Evolutionary conservation across 257 asterid species (phyloP), one percentile per base, ranked within the genome.

Genomic region (Scutellaria galericulata): DNA sequence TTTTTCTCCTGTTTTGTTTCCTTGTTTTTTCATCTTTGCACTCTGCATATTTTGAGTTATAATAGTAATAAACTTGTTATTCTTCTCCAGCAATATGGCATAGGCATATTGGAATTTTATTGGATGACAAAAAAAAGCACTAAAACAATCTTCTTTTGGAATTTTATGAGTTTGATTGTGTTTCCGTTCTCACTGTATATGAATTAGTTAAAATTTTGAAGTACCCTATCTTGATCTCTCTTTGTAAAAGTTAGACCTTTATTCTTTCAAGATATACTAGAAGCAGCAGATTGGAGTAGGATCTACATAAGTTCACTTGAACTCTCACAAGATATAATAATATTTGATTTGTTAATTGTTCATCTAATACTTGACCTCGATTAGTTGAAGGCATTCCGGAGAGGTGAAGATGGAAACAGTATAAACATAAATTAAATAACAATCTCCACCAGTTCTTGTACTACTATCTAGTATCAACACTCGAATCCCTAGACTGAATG

Each of bases 301-400:
- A 63, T 63, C 56, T 47, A 46, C 57, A 24, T 59, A 59, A 40
- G 65, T 75, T 67, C 41, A n/a, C 41, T 57, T 22, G 24, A 45
- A 65, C 35, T 54, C 66, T 62, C 35, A 4, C 22, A 52, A 27
- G 41, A 66, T 14, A 18, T 13, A 24, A 37, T 64, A 27, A 48
- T 41, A 20, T n/a, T 64, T 66, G 35, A 42, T 57, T 31, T 24
- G 39, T 74, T 52, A 6, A 1, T 78, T 72, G 9, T 68, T 40
- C 68, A 24, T 35, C 78, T 41, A 11, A 60, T 51, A 53, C 58
- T 75, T 69, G 66, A 68, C 22, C 71, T 75, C 22, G 12, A 51
- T 47, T 13, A 5, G 52, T 15, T 60, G 74, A 64, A 53, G 50
- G 50, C 27, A 35, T 54, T 45, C 70, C 48, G 39, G 46, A 54